Percentiles rank a stretch among this genome's conserved stretches.
Evolutionary conservation across 768 basidiomycete species (phyloP).

Genomic region (Panaeolus cyanescens): DNA sequence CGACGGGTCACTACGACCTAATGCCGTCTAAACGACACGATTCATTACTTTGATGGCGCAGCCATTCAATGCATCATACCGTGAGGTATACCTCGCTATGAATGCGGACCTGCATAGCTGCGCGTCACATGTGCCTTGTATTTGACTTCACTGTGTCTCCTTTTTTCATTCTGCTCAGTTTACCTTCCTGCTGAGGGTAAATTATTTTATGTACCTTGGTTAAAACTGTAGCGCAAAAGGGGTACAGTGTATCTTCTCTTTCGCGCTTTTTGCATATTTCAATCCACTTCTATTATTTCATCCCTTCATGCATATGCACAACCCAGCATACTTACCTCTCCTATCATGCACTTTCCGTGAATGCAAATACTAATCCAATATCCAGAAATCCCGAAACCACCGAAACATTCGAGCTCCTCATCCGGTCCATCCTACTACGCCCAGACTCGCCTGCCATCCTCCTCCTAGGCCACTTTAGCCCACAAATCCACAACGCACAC

Average conservation of each 20-base stretch:
- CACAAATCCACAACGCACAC: slow-evolving; percentile 75
- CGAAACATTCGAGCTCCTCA: slow-evolving; percentile 89
- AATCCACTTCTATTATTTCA: too few relatives aligned
- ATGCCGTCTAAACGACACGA: neutral
- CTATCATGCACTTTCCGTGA: too few relatives aligned
- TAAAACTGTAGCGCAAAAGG: too few relatives aligned
- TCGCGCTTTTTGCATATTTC: too few relatives aligned
- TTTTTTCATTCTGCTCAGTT: neutral
- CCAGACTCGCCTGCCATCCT: slow-evolving; percentile 91
- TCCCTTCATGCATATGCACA: neutral
- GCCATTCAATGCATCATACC: too few relatives aligned
- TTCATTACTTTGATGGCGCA: neutral
- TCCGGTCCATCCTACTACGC: slow-evolving; percentile 88
- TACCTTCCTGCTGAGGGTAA: too few relatives aligned
- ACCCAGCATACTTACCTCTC: neutral
- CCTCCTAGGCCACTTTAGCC: slow-evolving; percentile 93
- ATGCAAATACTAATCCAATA: too few relatives aligned
- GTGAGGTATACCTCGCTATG: too few relatives aligned
- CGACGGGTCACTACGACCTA: neutral
- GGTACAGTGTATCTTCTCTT: too few relatives aligned
- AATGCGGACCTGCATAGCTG: neutral
- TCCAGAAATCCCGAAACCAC: slow-evolving; percentile 69
- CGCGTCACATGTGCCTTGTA: neutral
- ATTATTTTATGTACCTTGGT: too few relatives aligned
- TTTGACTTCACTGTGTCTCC: neutral